Base-by-base conservation (phyloP, 495 filamentous ascomycete species). In the Durotheca rogersii region DNA sequence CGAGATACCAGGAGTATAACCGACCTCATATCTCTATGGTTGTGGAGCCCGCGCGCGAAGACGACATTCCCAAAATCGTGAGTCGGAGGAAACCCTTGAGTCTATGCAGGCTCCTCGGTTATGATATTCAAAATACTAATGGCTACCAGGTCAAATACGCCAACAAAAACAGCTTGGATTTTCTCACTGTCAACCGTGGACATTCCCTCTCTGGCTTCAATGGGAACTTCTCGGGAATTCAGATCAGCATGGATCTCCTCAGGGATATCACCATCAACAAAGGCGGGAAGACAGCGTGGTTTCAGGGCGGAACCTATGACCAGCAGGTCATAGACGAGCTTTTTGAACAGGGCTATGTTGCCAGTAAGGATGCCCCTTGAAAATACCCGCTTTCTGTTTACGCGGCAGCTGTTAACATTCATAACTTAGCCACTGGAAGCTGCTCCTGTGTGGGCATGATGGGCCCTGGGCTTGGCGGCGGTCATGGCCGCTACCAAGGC, bases 391-490 rank as follows among this genome's bases (percentile, higher is more conserved):
- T 27, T 9, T 9, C 9, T 4, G 23, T 27, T 27, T 19, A 7
- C 19, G 33, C 6, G 16, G 12, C 15, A 36, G 15, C 15, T 14
- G 7, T 15, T 6, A 36, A 6, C 19, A 36, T 36, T 14, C 19
- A 14, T 17, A 18, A 23, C 18, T n/a, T 38, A 37, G 15, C 34
- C 7, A 42, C 39, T 11, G 47, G 47, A 1, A 27, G 71, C 16
- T 79, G 72, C 39, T 67, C 75, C 33, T 41, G 53, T 18, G 52
- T 60, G 20, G 83, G 84, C 7, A 70, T 80, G 18, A 79, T 74
- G n/a, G 84, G 84, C 6, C 83, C 86, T 52, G 67, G 70, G 31
- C 75, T 78, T 3, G 80, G 85, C 34, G 84, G 83, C 17, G 84
- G 84, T 4, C 73, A 72, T 21, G 83, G 83, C 0, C 69, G 73